Conservation (phyloP, 768 basidiomycete genomes). For the Suillus alpinus region DNA sequence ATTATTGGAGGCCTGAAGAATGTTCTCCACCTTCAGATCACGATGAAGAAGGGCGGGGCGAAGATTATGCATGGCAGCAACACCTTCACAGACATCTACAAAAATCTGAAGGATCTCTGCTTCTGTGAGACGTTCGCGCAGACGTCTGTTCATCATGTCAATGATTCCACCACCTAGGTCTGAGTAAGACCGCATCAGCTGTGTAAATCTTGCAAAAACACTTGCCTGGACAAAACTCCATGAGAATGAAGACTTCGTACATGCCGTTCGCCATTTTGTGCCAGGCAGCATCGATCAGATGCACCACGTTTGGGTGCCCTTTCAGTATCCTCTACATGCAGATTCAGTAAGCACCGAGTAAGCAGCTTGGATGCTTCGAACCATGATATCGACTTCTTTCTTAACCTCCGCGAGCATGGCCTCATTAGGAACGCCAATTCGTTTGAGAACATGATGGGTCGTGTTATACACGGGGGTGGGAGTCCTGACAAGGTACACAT, state of each 20-base stretch:
- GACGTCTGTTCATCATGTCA: constrained; percentile 98
- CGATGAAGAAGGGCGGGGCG: constrained; percentile 90
- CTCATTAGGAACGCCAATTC: constrained; percentile 91
- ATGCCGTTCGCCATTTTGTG: constrained; percentile 77
- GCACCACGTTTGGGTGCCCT: constrained; percentile 93
- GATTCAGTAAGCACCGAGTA: constrained; percentile 25
- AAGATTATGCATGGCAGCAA: constrained; percentile 94
- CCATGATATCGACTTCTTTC: constrained; percentile 99
- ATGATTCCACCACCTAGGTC: constrained; percentile 90
- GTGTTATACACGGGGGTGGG: constrained; percentile 85
- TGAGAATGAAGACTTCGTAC: constrained; percentile 96
- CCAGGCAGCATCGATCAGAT: constrained; percentile 95
- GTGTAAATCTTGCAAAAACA: not conserved
- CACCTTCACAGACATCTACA: constrained; percentile 94
- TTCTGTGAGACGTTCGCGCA: constrained; percentile 92
- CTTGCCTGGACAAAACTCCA: constrained; percentile 93
- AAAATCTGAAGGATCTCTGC: constrained; percentile 97
- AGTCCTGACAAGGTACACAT: constrained; percentile 94
- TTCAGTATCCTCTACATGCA: constrained; percentile 74
- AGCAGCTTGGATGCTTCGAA: constrained; percentile 34
- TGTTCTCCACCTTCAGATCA: constrained; percentile 99
- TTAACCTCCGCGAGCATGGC: constrained; percentile 89
- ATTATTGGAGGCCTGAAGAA: constrained; percentile 80
- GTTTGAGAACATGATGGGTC: constrained; percentile 94
- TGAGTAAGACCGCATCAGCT: constrained; percentile 6